These are phyloP conservation scores for Henckelia pumila DNA, from an alignment of 257 asterid species.

Conservation along the genomic window DNA sequence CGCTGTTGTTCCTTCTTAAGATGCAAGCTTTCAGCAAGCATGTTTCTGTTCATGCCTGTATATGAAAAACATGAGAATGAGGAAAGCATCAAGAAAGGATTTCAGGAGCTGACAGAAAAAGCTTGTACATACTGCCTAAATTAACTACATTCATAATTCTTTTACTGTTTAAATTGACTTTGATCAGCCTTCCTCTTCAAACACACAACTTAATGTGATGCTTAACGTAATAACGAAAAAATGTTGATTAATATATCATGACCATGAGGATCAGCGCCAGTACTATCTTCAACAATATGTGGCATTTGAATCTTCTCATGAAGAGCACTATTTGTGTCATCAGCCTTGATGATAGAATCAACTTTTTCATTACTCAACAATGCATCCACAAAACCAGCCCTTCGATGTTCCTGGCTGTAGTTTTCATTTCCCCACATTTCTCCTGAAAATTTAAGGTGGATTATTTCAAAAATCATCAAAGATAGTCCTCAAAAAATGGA, in stretches of 20 bases:
- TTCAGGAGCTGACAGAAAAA: constrained; percentile 19
- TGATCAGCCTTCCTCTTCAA: constrained; percentile 19
- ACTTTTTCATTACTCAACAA: constrained; percentile 45
- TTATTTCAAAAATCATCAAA: neutral
- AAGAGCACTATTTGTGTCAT: constrained; percentile 32
- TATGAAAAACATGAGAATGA: constrained; percentile 26
- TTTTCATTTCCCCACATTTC: constrained; percentile 44
- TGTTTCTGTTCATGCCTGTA: constrained; percentile 43
- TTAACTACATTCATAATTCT: neutral
- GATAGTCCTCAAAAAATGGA: neutral
- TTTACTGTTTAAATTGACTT: neutral
- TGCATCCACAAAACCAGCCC: constrained; percentile 81
- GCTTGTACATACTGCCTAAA: neutral
- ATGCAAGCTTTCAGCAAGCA: constrained; percentile 57
- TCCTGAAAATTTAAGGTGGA: constrained; percentile 36
- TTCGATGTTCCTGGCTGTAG: constrained; percentile 59
- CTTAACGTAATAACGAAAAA: constrained; percentile 6
- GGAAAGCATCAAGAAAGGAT: constrained; percentile 19
- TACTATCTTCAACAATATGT: constrained; percentile 27
- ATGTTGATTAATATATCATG: constrained; percentile 27
- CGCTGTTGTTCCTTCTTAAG: constrained; percentile 61
- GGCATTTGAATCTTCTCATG: constrained; percentile 44
- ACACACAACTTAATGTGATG: constrained; percentile 5
- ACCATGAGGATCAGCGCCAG: constrained; percentile 23
- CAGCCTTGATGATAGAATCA: constrained; percentile 36